A percentile compares a stretch with the other conserved stretches of the same genome.
These are phyloP conservation scores for Leccinum truebloodii DNA, from an alignment of 768 basidiomycete genomes.

Conservation along the genomic window DNA sequence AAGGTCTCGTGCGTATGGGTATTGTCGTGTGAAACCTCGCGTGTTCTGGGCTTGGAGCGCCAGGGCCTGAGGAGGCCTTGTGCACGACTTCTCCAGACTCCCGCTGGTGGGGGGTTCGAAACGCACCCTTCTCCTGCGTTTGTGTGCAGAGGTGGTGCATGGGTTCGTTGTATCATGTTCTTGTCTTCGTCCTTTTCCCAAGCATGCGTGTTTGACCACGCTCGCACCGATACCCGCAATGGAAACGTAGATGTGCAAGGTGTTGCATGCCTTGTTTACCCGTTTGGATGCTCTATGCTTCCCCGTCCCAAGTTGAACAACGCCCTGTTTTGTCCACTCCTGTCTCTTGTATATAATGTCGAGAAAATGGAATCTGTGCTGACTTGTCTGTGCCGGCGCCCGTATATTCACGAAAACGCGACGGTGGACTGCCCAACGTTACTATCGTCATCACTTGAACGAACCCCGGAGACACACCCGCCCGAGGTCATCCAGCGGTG, in stretches of 20 bases:
- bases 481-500: slow-evolving; percentile 63
- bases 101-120: slow-evolving; percentile 44
- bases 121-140: slow-evolving; percentile 44
- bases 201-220: slow-evolving; percentile 2
- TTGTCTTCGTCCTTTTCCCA: not conserved
- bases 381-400: not conserved
- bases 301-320: no score
- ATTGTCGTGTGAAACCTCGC: slow-evolving; percentile 41
- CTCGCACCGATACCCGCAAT: not conserved
- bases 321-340: no score
- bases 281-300: not conserved
- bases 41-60: not conserved
- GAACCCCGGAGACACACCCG: slow-evolving; percentile 32
- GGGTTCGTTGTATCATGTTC: slow-evolving; percentile 24
- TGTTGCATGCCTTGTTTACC: not conserved
- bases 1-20: slow-evolving; percentile 62
- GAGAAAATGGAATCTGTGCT: not conserved
- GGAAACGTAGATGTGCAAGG: not conserved
- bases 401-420: not conserved
- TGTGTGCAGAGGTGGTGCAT: slow-evolving; percentile 65
- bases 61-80: slow-evolving; percentile 25
- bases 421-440: not conserved
- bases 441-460: slow-evolving; percentile 5
- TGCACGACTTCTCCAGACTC: slow-evolving; percentile 59
- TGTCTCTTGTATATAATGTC: not conserved